Evolutionary conservation across 1,139 yeast species (phyloP).

Genomic region (Diutina catenulata): DNA sequence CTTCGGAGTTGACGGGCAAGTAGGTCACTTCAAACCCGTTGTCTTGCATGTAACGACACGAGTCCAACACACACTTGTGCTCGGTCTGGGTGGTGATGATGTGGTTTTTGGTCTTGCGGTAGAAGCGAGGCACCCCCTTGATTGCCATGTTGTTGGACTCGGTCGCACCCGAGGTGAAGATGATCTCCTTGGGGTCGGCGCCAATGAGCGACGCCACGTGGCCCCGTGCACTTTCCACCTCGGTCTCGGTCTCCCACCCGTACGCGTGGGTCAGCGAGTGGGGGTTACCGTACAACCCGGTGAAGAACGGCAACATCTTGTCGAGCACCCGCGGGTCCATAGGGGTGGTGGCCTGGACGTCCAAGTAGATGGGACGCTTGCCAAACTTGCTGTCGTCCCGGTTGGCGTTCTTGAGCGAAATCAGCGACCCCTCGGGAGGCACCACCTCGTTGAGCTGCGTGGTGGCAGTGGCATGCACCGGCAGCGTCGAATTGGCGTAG

Average conservation of each 20-base stretch:
- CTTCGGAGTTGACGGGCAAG: conserved; percentile 72
- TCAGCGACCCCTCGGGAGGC: not conserved
- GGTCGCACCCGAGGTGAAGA: conserved; percentile 96
- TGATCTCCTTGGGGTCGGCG: conserved; percentile 94
- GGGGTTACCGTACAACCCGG: conserved; percentile 94
- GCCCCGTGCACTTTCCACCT: conserved; percentile 77
- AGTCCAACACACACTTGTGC: conserved; percentile 95
- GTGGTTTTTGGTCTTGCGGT: conserved; percentile 80
- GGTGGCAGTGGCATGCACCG: conserved; percentile 1
- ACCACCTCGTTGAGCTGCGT: not conserved
- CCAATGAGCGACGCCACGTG: conserved; percentile 73
- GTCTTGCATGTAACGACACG: conserved; percentile 88
- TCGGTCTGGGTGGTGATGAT: conserved; percentile 94
- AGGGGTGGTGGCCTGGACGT: conserved; percentile 97
- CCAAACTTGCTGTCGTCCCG: conserved; percentile 42
- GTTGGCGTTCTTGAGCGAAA: conserved; percentile 32
- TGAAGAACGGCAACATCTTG: conserved; percentile 82
- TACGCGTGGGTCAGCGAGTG: conserved; percentile 96
- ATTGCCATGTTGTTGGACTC: conserved; percentile 91
- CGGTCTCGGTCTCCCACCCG: conserved; percentile 97
- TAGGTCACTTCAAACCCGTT: conserved; percentile 96
- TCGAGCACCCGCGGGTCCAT: conserved; percentile 95
- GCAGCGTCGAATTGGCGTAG: not conserved
- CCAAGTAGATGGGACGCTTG: conserved; percentile 81
- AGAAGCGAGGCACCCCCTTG: conserved; percentile 93